phyloP scores from a whole-genome alignment of 2,329 filamentous ascomycete genomes.

The Thelonectria rubi region DNA sequence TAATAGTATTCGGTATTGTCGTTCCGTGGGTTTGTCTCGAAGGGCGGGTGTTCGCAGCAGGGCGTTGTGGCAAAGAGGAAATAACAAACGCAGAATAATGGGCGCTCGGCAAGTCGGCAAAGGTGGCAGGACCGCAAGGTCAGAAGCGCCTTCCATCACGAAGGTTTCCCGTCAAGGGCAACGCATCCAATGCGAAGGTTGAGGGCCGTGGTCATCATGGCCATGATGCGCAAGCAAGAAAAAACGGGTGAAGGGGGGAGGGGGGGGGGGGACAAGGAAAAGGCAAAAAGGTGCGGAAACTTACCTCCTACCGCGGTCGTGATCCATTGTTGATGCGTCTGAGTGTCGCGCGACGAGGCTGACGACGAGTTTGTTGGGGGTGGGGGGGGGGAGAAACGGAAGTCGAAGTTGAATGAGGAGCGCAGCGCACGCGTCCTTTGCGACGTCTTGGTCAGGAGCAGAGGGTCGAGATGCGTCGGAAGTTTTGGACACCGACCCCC shows the following conservation, averaged over 20 bases:
- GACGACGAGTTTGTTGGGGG: slow-evolving; percentile 25
- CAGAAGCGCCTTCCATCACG: slow-evolving; percentile 2
- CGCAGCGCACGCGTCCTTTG: slow-evolving; percentile 38
- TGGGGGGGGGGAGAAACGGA: slow-evolving; percentile 1
- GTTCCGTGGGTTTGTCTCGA: too few relatives aligned
- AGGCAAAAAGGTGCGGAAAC: slow-evolving; percentile 13
- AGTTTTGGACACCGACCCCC: slow-evolving; percentile 35
- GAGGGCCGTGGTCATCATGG: not conserved
- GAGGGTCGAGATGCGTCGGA: slow-evolving; percentile 31
- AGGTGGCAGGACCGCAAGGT: not conserved
- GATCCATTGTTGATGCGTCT: slow-evolving; percentile 44
- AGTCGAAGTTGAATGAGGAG: slow-evolving; percentile 19
- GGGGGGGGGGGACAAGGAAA: slow-evolving; percentile 22
- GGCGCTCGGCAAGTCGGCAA: too few relatives aligned
- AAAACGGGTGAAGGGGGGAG: not conserved
- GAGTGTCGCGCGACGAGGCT: slow-evolving; percentile 7
- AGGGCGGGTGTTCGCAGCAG: too few relatives aligned
- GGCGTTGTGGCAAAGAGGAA: too few relatives aligned
- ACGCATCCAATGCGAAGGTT: too few relatives aligned
- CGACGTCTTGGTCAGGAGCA: slow-evolving; percentile 26
- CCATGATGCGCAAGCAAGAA: slow-evolving; percentile 15
- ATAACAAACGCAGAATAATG: too few relatives aligned
- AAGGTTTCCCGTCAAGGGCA: slow-evolving; percentile 11
- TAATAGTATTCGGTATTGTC: too few relatives aligned
- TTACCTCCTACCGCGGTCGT: slow-evolving; percentile 52